phyloP scores from a whole-genome alignment of 768 basidiomycete genomes.

The Lactarius sp. region DNA sequence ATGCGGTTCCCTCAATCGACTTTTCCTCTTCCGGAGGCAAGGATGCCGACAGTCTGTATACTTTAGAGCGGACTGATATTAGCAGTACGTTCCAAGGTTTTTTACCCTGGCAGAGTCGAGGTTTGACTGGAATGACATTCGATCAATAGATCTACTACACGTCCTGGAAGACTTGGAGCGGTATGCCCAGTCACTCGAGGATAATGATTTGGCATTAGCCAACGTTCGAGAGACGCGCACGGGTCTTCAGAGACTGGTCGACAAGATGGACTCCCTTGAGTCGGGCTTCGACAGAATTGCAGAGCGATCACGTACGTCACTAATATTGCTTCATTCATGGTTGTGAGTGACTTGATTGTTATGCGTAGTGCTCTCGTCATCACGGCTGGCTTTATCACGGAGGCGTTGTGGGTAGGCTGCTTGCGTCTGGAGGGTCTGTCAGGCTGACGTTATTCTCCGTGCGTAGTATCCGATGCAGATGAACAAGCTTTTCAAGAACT shows the following conservation, averaged over 20 bases:
- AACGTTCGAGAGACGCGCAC: conserved; percentile 60
- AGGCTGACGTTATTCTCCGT: conserved; percentile 8
- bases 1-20: conserved; percentile 72
- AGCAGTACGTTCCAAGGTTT: conserved; percentile 47
- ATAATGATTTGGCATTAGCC: conserved; percentile 40
- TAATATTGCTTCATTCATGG: background rate
- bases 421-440: background rate
- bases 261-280: conserved; percentile 76
- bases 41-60: conserved; percentile 50
- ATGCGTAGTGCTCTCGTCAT: conserved; percentile 65
- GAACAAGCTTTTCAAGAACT: conserved; percentile 72
- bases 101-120: background rate
- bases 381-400: conserved; percentile 61
- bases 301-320: conserved; percentile 69
- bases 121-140: background rate
- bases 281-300: conserved; percentile 81
- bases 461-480: conserved; percentile 64
- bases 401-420: conserved; percentile 56
- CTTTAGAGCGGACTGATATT: conserved; percentile 63
- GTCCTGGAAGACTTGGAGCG: conserved; percentile 63
- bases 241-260: conserved; percentile 62
- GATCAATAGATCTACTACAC: conserved; percentile 49
- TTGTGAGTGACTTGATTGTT: conserved; percentile 11
- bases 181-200: conserved; percentile 43
- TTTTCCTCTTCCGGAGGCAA: conserved; percentile 65